Evolutionary conservation across 768 basidiomycete genomes (phyloP).

Genomic region (Pseudohyphozyma bogoriensis): DNA sequence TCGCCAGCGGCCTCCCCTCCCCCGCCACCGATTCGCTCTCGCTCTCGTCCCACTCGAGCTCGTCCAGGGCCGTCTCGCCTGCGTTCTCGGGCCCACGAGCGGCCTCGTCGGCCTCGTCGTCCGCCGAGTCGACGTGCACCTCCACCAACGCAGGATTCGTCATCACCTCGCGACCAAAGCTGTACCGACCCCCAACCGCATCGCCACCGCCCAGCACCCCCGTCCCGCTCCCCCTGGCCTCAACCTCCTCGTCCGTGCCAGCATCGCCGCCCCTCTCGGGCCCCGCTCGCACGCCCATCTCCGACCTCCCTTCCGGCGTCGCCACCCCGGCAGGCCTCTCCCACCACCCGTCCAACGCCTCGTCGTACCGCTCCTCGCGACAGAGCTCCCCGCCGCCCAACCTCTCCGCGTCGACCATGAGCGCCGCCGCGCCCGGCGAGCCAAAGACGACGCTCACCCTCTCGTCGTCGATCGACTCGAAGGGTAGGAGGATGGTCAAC

Average conservation of each 20-base stretch:
- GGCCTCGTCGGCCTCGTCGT: not conserved
- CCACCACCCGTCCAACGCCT: slow-evolving; percentile 1
- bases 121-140: not conserved
- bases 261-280: not conserved
- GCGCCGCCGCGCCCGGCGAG: not conserved
- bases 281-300: not conserved
- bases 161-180: slow-evolving; percentile 14
- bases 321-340: not conserved
- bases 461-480: slow-evolving; percentile 25
- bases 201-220: not conserved
- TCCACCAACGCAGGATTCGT: slow-evolving; percentile 6
- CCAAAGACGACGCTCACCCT: slow-evolving; percentile 25
- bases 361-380: not conserved
- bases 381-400: not conserved
- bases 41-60: not conserved
- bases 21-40: not conserved
- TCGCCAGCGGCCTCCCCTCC: slow-evolving; percentile 2
- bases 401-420: not conserved
- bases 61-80: not conserved
- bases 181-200: slow-evolving; percentile 11
- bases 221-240: not conserved
- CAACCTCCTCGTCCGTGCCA: not conserved
- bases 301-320: not conserved
- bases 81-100: not conserved
- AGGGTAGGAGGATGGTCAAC: slow-evolving; percentile 50